Evolutionary conservation across 169 alveolate genomes (phyloP).

Genomic region (Cyclospora cayetanensis): DNA sequence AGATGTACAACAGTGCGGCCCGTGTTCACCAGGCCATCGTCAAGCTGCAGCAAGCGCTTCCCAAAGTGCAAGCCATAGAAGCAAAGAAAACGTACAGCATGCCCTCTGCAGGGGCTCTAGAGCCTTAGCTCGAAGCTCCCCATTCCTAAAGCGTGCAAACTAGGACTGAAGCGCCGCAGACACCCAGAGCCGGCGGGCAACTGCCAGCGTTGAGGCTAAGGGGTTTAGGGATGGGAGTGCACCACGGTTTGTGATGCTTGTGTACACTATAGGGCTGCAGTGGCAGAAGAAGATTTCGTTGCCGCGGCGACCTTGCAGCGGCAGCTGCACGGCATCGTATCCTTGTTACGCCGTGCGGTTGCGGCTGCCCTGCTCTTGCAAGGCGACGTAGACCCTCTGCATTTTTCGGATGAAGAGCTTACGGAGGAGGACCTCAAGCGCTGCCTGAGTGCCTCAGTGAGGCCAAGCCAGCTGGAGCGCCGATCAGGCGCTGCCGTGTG

Average conservation of each 20-base stretch:
- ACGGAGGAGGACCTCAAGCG: background rate
- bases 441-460: no score
- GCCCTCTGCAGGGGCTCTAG: background rate
- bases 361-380: conserved; percentile 1
- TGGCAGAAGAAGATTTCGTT: background rate
- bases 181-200: no score
- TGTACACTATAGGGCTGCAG: background rate
- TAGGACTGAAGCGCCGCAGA: no score
- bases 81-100: background rate
- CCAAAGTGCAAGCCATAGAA: background rate
- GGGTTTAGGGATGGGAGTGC: background rate
- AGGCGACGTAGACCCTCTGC: background rate
- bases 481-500: no score
- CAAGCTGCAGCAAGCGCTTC: background rate
- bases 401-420: background rate
- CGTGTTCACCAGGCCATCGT: background rate
- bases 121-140: background rate
- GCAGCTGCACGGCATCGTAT: background rate
- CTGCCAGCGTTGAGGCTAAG: no score
- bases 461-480: no score
- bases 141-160: background rate
- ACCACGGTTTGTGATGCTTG: background rate
- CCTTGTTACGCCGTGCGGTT: background rate
- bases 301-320: background rate
- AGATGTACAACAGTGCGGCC: background rate